These are phyloP conservation scores for Tricholoma bakamatsutake DNA, from an alignment of 768 basidiomycete species.

Conservation along the genomic window DNA sequence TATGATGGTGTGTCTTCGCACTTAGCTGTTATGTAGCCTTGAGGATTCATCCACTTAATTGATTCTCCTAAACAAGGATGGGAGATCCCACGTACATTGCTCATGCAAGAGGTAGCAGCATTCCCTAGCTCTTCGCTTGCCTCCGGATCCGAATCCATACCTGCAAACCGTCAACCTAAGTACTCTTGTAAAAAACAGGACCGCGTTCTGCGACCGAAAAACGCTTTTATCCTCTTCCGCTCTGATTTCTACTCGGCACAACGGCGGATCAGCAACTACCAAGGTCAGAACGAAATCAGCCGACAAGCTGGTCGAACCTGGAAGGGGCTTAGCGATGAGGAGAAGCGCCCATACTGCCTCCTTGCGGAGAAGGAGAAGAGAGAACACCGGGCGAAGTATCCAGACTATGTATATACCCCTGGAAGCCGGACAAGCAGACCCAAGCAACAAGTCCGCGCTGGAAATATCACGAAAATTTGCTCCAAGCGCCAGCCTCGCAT, in stretches of 20 bases:
- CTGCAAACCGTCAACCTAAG: slow-evolving; percentile 6
- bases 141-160: background rate
- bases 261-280: slow-evolving; percentile 7
- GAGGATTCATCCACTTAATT: background rate
- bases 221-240: slow-evolving; percentile 34
- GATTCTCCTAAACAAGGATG: slow-evolving; percentile 17
- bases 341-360: slow-evolving; percentile 15
- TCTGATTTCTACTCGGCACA: slow-evolving; percentile 19
- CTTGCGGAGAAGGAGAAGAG: slow-evolving; percentile 22
- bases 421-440: slow-evolving; percentile 9
- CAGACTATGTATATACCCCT: slow-evolving; percentile 24
- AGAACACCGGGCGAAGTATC: slow-evolving; percentile 21
- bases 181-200: slow-evolving; percentile 12
- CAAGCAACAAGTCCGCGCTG: slow-evolving; percentile 7
- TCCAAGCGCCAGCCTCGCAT: background rate
- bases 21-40: background rate
- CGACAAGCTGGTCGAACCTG: slow-evolving; percentile 25
- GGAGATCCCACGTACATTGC: slow-evolving; percentile 6
- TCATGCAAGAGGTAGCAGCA: background rate
- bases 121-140: background rate
- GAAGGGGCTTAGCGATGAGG: slow-evolving; percentile 17
- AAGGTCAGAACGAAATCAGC: slow-evolving; percentile 30
- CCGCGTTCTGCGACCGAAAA: slow-evolving; percentile 30
- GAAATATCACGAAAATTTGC: background rate
- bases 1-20: slow-evolving; percentile 19